Evolutionary conservation across 805 yeast species (phyloP).

Genomic region (Candida loeiensis): DNA sequence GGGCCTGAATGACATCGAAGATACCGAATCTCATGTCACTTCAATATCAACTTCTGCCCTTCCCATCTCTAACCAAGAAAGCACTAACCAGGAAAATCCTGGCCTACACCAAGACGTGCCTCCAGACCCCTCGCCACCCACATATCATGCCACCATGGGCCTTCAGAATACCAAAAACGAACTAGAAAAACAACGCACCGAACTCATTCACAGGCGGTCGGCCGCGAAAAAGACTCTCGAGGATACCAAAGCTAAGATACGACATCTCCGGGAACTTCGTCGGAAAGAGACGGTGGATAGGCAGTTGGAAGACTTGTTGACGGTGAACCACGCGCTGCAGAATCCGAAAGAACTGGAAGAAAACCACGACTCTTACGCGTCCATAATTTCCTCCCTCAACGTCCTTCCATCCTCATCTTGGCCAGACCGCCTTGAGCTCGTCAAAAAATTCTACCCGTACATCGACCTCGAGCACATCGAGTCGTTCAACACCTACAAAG

Average conservation of each 20-base stretch:
- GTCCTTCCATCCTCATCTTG: constrained; percentile 37
- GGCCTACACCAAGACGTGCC: too few relatives aligned
- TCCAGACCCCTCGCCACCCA: too few relatives aligned
- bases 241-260: constrained; percentile 13
- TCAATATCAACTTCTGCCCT: too few relatives aligned
- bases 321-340: constrained; percentile 17
- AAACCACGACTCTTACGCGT: background rate
- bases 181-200: constrained; percentile 15
- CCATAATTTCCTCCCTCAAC: constrained; percentile 13
- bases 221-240: constrained; percentile 16
- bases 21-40: too few relatives aligned
- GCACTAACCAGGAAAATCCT: too few relatives aligned
- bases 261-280: constrained; percentile 13
- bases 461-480: constrained; percentile 17
- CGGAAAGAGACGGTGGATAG: constrained; percentile 12
- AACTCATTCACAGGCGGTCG: constrained; percentile 18
- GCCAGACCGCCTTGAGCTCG: constrained; percentile 13
- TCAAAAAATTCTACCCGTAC: constrained; percentile 25
- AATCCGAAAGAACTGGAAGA: background rate
- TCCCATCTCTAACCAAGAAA: too few relatives aligned
- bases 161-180: constrained; percentile 16
- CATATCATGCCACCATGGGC: too few relatives aligned
- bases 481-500: constrained; percentile 13
- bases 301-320: constrained; percentile 18
- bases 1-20: background rate